Base-by-base conservation (phyloP, 768 basidiomycete genomes). In the Inosperma sp. region DNA sequence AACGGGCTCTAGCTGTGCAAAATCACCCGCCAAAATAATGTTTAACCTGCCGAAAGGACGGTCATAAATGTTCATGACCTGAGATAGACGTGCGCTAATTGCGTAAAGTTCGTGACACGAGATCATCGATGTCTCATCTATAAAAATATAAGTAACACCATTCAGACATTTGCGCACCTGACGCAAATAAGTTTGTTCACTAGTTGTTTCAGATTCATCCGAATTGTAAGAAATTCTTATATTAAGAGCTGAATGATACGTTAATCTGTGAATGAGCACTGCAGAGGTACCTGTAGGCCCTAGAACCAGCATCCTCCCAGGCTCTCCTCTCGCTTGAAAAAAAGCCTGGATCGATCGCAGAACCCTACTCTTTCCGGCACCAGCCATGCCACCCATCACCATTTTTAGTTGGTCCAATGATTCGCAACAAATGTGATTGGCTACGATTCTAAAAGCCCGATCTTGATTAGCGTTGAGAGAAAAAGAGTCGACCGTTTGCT, bases 211-310 rank as follows among this genome's bases (percentile, higher is more conserved):
- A 21, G 37, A 7, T 7, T 44, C 30, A 9, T 31, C 3, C n/a
- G 26, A 14, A 14, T 7, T 17, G 17, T 22, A 21, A 3, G 8
- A 3, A 7, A 6, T 27, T 8, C 7, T 44, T 4, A 71, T 56
- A 3, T 66, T 62, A 5, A 72, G 54, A 5, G 64, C 52, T 2
- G 65, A 71, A 48, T 72, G 70, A 48, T 71, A 69, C 3, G 72
- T 73, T 1, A 61, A 67, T 0, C 71, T 70, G 9, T 56, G 57
- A 0, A 72, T 13, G 1, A 65, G 33, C 0, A 60, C 63, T 4
- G 70, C 69, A 2, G 68, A 59, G 9, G 65, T 54, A 0, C 69
- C 69, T 3, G 68, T 72, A 2, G 68, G 68, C 8, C 63, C 68
- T 0, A 70, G 49, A 2, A 65, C 48, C 9, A 62, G 37, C 25